These are phyloP conservation scores for Xylaria sp. DNA, from an alignment of 2,329 filamentous ascomycete species.

Conservation along the genomic window DNA sequence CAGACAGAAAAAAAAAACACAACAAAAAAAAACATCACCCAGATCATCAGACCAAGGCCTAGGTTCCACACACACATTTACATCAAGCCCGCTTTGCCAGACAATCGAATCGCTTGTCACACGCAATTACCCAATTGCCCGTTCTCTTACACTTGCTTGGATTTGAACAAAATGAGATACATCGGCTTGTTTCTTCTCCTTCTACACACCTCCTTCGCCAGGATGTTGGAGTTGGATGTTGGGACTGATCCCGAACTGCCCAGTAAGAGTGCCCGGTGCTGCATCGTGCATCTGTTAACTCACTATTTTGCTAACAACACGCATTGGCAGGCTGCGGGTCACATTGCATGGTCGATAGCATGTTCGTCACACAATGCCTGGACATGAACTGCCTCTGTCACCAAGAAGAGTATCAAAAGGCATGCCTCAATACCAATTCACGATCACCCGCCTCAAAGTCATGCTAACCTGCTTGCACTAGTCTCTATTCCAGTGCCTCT, in stretches of 20 bases:
- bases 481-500: conserved; percentile 51
- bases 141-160: not conserved
- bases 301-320: conserved; percentile 27
- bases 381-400: conserved; percentile 49
- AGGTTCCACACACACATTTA: not conserved
- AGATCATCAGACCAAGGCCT: conserved; percentile 4
- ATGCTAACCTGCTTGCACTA: conserved; percentile 26
- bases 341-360: conserved; percentile 50
- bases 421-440: conserved; percentile 16
- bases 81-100: not conserved
- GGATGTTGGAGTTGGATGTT: conserved; percentile 39
- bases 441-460: not conserved
- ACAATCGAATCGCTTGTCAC: not conserved
- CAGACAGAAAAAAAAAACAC: conserved; percentile 5
- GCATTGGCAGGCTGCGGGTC: conserved; percentile 43
- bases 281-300: not conserved
- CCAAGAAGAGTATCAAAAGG: conserved; percentile 48
- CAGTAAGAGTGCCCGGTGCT: conserved; percentile 33
- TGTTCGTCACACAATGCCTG: conserved; percentile 49
- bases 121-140: not conserved
- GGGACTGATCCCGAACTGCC: conserved; percentile 40
- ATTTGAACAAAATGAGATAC: conserved; percentile 40
- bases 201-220: conserved; percentile 37
- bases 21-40: conserved; percentile 3
- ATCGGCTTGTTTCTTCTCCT: conserved; percentile 36